Conservation (phyloP, 805 yeast genomes). For the Lipomyces spencermartinsiae region DNA sequence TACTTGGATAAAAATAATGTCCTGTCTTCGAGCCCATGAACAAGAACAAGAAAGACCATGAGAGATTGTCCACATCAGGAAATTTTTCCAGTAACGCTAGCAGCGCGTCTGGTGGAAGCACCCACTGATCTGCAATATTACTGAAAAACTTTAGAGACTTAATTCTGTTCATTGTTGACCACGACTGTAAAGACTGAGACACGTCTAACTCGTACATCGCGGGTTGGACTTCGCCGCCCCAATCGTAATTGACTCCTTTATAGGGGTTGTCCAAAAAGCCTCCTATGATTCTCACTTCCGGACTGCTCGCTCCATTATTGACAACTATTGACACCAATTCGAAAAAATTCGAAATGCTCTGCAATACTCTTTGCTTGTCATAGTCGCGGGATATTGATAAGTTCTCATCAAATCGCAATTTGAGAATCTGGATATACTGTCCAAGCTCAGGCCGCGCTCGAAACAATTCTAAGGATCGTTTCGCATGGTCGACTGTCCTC, state of each 20-base stretch:
- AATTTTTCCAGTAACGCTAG: background rate
- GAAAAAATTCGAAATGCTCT: background rate
- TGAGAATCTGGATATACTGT: background rate
- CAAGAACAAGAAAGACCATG: background rate
- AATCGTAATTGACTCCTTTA: background rate
- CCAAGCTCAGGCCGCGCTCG: conserved; percentile 3
- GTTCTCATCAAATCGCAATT: background rate
- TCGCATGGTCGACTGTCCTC: background rate
- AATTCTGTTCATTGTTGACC: background rate
- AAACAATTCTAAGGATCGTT: background rate
- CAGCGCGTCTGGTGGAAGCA: background rate
- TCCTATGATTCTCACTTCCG: background rate
- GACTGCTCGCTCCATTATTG: background rate
- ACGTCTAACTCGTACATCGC: background rate
- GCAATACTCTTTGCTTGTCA: background rate
- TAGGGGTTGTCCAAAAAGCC: background rate
- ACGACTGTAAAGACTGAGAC: background rate
- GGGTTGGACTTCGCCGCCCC: background rate
- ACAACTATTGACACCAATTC: conserved; percentile 1
- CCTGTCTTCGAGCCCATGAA: background rate
- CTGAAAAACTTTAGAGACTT: background rate
- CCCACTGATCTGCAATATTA: background rate
- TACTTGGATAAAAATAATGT: conserved; percentile 1
- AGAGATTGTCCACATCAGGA: background rate
- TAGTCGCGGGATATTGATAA: background rate